Base-by-base conservation (phyloP, 2,329 filamentous ascomycete genomes). In the Ilyonectria destructans region DNA sequence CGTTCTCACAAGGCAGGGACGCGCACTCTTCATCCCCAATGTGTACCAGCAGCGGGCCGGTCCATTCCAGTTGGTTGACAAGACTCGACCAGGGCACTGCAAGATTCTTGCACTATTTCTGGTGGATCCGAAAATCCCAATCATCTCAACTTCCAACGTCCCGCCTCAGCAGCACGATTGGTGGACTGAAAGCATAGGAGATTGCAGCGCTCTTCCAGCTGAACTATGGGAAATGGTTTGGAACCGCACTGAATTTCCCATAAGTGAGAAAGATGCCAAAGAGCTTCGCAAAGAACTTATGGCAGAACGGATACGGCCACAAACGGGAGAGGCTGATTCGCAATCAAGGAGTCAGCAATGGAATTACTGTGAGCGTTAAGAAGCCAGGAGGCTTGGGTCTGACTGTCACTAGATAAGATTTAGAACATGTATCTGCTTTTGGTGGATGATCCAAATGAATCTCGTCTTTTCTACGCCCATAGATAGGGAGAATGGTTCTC, bases 51-150 rank as follows among this genome's bases (percentile, higher is more conserved):
- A 90, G 71, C 79, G 80, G 3, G 87, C 90, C 1, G 73, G 78
- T 6, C 82, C 85, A 0, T 91, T 91, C 70, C 67, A 76, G 6
- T 83, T 91, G 0, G 77, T 69, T 0, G 89, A 92, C 71, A 76
- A 75, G 2, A 83, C 85, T 0, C 83, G 80, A 23, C 83, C 87
- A 0, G 90, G 90, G 2, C 87, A 91, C 71, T 82, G 88, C n/a
- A 88, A 88, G 75, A 87, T 91, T 56, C 79, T 91, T 2, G 87
- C 86, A 0, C 79, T 92, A 6, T 92, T 87, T 74, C 82, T 92
- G 2, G 85, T 92, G 2, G 88, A 91, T 72, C 90, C 90, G 0
- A 73, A 83, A 26, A 71, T 81, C 1, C 84, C 83, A 2, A 63
- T 85, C 79, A 77, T 83, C 65, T 81, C 80, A 1, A 85, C 83